Evolutionary conservation across 2,329 filamentous ascomycete species (phyloP).

Genomic region (Diaporthe eres): DNA sequence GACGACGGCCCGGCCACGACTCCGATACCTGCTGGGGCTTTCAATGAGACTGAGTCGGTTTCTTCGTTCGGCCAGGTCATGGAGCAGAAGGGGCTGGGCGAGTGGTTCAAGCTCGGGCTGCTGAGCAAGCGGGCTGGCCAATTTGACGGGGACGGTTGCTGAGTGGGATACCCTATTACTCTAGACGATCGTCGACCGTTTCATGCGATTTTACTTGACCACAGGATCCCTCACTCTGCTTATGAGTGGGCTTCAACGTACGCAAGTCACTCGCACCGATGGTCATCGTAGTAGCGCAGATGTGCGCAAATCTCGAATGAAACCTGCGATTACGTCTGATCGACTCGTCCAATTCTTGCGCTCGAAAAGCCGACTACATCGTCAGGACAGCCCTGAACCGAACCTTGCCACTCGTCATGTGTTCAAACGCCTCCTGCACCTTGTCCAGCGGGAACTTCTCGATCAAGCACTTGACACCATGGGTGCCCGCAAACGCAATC

Average conservation of each 20-base stretch:
- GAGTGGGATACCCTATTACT: too few species aligned
- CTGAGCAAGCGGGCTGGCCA: constrained; percentile 41
- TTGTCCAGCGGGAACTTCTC: constrained; percentile 71
- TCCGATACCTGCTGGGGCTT: constrained; percentile 46
- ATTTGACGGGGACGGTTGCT: constrained; percentile 38
- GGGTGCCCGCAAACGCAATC: constrained; percentile 72
- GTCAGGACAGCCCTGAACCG: constrained; percentile 41
- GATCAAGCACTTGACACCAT: constrained; percentile 74
- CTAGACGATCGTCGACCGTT: background rate
- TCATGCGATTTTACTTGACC: background rate
- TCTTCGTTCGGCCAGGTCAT: constrained; percentile 75
- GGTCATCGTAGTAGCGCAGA: background rate
- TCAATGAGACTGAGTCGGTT: constrained; percentile 73
- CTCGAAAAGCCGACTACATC: constrained; percentile 22
- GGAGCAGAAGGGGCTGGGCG: constrained; percentile 69
- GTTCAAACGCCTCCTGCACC: constrained; percentile 55
- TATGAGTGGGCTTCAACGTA: fast-evolving
- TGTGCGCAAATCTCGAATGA: background rate
- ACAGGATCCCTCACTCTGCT: background rate
- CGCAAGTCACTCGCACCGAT: background rate
- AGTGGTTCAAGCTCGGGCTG: constrained; percentile 64
- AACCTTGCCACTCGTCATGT: constrained; percentile 38
- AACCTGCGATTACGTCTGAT: background rate
- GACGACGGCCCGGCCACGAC: background rate
- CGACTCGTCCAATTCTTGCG: background rate